A percentile compares a stretch with the other conserved stretches of the same genome.
phyloP scores from a whole-genome alignment of 208 protist species.

The Acanthamoeba lenticulata region DNA sequence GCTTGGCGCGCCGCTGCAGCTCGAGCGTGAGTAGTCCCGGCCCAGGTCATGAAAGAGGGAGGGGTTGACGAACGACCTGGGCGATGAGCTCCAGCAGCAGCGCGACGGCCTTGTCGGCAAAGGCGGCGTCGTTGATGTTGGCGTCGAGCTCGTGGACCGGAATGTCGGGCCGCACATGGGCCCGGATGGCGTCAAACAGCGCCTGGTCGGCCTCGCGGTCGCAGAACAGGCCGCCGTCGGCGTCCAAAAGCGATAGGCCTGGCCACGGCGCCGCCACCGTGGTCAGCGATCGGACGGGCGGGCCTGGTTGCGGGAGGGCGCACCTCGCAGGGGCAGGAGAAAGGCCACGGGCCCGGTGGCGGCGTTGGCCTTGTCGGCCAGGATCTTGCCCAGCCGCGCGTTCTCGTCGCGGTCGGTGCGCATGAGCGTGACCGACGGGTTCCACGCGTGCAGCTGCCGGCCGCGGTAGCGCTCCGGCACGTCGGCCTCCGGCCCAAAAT shows the following conservation, averaged over 20 bases:
- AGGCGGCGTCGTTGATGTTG: constrained; percentile 56
- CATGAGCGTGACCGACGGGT: constrained; percentile 42
- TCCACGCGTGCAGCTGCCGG: constrained; percentile 44
- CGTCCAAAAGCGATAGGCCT: constrained; percentile 52
- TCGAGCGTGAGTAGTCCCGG: too few relatives aligned
- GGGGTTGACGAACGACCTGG: not conserved
- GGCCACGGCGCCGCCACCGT: not conserved
- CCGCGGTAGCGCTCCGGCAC: not conserved
- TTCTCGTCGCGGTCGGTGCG: not conserved
- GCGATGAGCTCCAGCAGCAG: constrained; percentile 4
- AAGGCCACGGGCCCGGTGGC: constrained; percentile 51
- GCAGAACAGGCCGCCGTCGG: constrained; percentile 37
- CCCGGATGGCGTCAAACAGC: constrained; percentile 50
- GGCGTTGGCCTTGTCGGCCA: constrained; percentile 53
- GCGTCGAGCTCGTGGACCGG: not conserved
- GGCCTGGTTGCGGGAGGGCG: not conserved
- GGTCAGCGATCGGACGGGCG: too few relatives aligned
- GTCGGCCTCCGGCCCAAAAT: not conserved
- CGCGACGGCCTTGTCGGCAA: not conserved
- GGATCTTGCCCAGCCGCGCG: constrained; percentile 25
- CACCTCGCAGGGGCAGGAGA: not conserved
- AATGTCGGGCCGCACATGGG: constrained; percentile 11
- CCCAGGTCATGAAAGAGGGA: not conserved
- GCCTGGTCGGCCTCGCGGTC: constrained; percentile 51
- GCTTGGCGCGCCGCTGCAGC: too few relatives aligned